These are phyloP conservation scores for Cadophora malorum DNA, from an alignment of 2,329 filamentous ascomycete genomes.

Conservation along the genomic window DNA sequence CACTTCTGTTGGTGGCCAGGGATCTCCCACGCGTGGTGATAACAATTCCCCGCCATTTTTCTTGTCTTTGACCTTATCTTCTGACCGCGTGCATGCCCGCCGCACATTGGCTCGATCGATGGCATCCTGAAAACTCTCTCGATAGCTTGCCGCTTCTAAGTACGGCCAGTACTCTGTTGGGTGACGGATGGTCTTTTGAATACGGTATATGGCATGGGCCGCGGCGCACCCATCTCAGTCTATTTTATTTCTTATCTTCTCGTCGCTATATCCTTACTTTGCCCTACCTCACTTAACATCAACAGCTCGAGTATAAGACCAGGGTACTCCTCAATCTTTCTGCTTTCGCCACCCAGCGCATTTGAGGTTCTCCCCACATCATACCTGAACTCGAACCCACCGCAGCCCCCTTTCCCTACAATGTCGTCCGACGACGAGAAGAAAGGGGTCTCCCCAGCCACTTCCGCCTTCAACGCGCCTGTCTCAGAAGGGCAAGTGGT, in stretches of 20 bases:
- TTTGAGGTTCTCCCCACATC: not conserved
- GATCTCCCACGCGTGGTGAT: not conserved
- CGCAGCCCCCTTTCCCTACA: not conserved
- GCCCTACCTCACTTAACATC: not conserved
- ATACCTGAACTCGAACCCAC: not conserved
- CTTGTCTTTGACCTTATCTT: slow-evolving; percentile 8
- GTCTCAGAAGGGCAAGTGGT: slow-evolving; percentile 27
- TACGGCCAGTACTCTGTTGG: not conserved
- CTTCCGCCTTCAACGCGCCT: slow-evolving; percentile 25
- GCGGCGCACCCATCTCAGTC: not conserved
- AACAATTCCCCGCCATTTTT: slow-evolving; percentile 6
- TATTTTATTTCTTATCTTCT: not conserved
- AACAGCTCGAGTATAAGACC: not conserved
- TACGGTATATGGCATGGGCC: not conserved
- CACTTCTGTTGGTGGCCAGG: not conserved
- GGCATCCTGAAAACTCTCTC: not conserved
- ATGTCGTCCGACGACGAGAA: slow-evolving; percentile 30
- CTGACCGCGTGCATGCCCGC: slow-evolving; percentile 1
- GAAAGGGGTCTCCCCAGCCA: slow-evolving; percentile 24
- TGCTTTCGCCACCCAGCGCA: not conserved
- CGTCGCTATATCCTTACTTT: not conserved
- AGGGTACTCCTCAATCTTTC: not conserved
- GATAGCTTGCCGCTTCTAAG: slow-evolving; percentile 2
- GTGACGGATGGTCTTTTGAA: not conserved
- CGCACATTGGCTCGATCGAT: slow-evolving; percentile 5